Evolutionary conservation across 768 basidiomycete genomes (phyloP).

Genomic region (Leccinum variicolor): DNA sequence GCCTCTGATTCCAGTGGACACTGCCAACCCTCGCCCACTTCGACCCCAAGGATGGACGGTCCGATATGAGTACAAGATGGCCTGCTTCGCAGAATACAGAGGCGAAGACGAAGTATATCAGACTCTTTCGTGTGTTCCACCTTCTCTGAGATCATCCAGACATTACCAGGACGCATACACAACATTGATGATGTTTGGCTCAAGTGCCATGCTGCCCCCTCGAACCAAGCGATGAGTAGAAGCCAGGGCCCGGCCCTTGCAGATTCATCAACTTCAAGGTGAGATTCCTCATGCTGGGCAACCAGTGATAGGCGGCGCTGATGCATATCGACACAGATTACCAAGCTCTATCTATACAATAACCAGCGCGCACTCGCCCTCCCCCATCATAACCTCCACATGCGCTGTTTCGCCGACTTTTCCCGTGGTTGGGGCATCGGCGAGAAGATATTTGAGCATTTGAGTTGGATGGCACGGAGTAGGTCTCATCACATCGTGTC

Average conservation of each 20-base stretch:
- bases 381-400: constrained; percentile 80
- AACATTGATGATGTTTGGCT: constrained; percentile 85
- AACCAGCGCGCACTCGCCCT: constrained; percentile 80
- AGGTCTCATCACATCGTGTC: constrained; percentile 25
- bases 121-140: not conserved
- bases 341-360: constrained; percentile 89
- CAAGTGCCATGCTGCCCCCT: constrained; percentile 80
- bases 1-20: constrained; percentile 45
- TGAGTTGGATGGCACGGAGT: constrained; percentile 98
- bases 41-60: constrained; percentile 92
- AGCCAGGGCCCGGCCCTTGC: constrained; percentile 93
- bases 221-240: constrained; percentile 98
- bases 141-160: constrained; percentile 38
- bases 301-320: not conserved
- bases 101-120: constrained; percentile 81
- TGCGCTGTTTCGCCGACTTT: constrained; percentile 82
- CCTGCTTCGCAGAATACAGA: constrained; percentile 92
- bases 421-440: constrained; percentile 94
- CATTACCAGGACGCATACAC: constrained; percentile 95
- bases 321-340: constrained; percentile 49
- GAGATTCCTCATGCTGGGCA: constrained; percentile 1
- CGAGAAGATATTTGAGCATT: constrained; percentile 94
- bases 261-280: constrained; percentile 93
- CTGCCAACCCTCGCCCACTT: constrained; percentile 49
- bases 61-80: constrained; percentile 97